phyloP scores from a whole-genome alignment of 371 early-diverging fungal species.

The Mortierella sp. region DNA sequence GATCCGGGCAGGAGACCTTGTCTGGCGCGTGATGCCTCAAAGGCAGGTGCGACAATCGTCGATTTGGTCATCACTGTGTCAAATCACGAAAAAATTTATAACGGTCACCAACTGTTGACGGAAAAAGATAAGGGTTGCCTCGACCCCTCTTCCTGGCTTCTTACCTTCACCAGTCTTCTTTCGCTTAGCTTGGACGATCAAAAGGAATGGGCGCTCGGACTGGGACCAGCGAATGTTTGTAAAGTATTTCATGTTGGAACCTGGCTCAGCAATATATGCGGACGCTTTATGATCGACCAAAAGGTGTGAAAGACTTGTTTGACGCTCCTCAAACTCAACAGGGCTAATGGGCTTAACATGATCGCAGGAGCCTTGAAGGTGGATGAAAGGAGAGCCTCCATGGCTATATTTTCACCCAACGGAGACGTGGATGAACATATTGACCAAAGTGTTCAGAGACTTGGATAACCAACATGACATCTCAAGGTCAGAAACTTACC shows the following conservation, averaged over 20 bases:
- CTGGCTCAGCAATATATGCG: constrained; percentile 67
- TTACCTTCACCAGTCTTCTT: constrained; percentile 49
- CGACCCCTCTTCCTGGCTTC: not conserved
- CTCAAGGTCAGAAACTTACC: constrained; percentile 6
- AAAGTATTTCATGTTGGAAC: constrained; percentile 66
- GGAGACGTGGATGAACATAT: not conserved
- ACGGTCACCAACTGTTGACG: not conserved
- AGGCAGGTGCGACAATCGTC: constrained; percentile 66
- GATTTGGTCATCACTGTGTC: constrained; percentile 41
- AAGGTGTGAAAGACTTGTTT: constrained; percentile 56
- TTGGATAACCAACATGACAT: not conserved
- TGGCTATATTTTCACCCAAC: constrained; percentile 12
- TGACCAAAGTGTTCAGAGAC: not conserved
- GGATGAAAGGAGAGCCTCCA: constrained; percentile 22
- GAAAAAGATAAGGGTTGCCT: not conserved
- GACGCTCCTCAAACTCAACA: constrained; percentile 62
- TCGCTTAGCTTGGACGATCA: constrained; percentile 55
- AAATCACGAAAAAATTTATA: not conserved
- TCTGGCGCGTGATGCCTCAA: constrained; percentile 67
- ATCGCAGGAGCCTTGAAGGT: constrained; percentile 58
- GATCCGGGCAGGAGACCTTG: constrained; percentile 33
- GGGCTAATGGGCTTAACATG: constrained; percentile 59
- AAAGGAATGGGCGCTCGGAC: constrained; percentile 68
- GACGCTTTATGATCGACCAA: constrained; percentile 53
- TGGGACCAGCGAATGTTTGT: constrained; percentile 66